These are phyloP conservation scores for Volvox reticuliferus DNA, from an alignment of 139 green algal genomes.

Conservation along the genomic window DNA sequence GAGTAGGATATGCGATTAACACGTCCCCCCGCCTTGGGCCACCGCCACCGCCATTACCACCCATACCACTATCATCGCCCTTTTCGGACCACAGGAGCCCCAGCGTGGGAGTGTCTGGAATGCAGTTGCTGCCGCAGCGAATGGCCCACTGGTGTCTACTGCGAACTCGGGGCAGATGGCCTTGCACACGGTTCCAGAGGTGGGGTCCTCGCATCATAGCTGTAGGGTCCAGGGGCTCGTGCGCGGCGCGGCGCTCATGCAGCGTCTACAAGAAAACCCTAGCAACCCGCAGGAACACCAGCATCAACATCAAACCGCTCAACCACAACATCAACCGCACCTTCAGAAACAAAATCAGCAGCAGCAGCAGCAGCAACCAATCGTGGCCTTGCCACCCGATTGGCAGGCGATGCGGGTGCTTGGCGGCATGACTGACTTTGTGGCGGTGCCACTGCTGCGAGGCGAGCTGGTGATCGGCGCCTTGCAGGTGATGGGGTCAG, in stretches of 20 bases:
- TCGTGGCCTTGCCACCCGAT: constrained; percentile 1
- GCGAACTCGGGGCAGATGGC: neutral
- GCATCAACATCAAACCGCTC: neutral
- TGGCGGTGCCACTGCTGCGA: constrained; percentile 20
- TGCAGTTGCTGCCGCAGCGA: neutral
- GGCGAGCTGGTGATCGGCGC: constrained; percentile 1
- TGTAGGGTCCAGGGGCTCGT: too few species aligned
- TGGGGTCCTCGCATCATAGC: too few species aligned
- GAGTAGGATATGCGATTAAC: too few species aligned
- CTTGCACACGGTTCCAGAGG: neutral
- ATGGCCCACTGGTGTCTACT: neutral
- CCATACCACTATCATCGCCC: too few species aligned
- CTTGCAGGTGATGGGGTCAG: constrained; percentile 4
- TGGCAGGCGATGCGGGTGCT: constrained; percentile 29
- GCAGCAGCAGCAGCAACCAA: constrained; percentile 2
- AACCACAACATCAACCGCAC: neutral
- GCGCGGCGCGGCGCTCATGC: too few species aligned
- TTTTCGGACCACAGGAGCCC: neutral
- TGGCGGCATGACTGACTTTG: constrained; percentile 46
- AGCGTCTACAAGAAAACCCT: neutral
- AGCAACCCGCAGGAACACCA: neutral
- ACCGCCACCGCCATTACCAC: too few species aligned
- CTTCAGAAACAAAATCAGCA: neutral
- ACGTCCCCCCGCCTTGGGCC: too few species aligned
- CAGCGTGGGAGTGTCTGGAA: constrained; percentile 31